phyloP scores from a whole-genome alignment of 495 filamentous ascomycete genomes.

The Tuber melanosporum region DNA sequence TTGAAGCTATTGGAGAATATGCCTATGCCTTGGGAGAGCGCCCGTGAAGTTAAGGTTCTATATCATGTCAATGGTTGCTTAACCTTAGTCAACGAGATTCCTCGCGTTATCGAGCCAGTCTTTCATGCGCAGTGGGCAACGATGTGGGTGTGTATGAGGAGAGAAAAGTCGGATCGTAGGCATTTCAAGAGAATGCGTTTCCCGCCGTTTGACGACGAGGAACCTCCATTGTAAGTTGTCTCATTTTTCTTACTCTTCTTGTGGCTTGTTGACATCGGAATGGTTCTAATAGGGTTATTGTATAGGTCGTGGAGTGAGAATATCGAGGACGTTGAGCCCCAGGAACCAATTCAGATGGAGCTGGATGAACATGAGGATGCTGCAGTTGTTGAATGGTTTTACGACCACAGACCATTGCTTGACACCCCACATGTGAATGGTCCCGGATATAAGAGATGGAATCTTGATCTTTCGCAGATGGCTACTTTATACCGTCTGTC shows the following conservation, averaged over 20 bases:
- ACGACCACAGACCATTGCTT: conserved; percentile 84
- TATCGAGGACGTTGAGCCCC: conserved; percentile 93
- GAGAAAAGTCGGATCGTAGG: conserved; percentile 92
- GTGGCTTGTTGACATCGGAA: conserved; percentile 33
- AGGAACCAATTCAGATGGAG: conserved; percentile 99
- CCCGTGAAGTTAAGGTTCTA: conserved; percentile 90
- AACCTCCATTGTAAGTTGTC: conserved; percentile 63
- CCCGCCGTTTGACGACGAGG: conserved; percentile 97
- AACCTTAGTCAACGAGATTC: conserved; percentile 94
- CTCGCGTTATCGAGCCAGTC: conserved; percentile 94
- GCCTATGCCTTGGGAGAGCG: conserved; percentile 99
- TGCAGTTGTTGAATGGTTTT: conserved; percentile 92
- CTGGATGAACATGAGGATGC: conserved; percentile 92
- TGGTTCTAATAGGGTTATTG: conserved; percentile 32
- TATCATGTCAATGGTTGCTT: conserved; percentile 98
- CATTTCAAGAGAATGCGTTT: conserved; percentile 99
- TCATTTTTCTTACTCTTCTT: neutral
- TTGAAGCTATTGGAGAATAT: conserved; percentile 98
- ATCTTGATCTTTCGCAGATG: conserved; percentile 91
- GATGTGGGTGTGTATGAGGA: conserved; percentile 98
- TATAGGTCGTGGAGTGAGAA: conserved; percentile 85
- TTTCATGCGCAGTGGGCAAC: conserved; percentile 99
- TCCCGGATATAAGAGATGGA: conserved; percentile 95
- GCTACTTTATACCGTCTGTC: conserved; percentile 88
- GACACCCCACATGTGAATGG: conserved; percentile 95